Evolutionary conservation across 768 basidiomycete genomes (phyloP).

Genomic region (Boletus sensibilis): DNA sequence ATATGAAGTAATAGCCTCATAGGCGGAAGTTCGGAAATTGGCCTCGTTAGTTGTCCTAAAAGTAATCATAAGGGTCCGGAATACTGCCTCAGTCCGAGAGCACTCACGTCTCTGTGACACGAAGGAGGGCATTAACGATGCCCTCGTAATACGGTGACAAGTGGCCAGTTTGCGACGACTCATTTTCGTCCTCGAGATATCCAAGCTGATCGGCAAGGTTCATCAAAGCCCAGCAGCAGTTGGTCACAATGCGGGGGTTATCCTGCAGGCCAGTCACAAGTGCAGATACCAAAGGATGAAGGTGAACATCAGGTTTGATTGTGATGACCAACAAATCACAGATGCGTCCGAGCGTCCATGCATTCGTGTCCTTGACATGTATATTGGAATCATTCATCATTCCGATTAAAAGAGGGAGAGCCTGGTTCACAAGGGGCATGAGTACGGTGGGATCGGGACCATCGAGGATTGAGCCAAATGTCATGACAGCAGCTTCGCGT

Average conservation of each 20-base stretch:
- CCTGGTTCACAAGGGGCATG: constrained; percentile 89
- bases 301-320: constrained; percentile 87
- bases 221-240: constrained; percentile 96
- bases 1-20: constrained; percentile 91
- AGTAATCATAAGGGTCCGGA: constrained; percentile 12
- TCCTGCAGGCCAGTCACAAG: constrained; percentile 80
- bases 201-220: constrained; percentile 91
- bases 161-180: constrained; percentile 54
- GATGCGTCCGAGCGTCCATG: constrained; percentile 96
- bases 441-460: constrained; percentile 89
- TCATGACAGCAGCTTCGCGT: constrained; percentile 97
- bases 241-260: constrained; percentile 81
- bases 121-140: constrained; percentile 78
- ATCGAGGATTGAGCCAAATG: constrained; percentile 96
- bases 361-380: constrained; percentile 94
- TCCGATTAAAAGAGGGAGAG: constrained; percentile 87
- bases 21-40: constrained; percentile 92
- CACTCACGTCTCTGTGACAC: constrained; percentile 81
- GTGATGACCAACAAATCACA: constrained; percentile 84
- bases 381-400: constrained; percentile 89
- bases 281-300: constrained; percentile 79
- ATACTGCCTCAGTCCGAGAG: not conserved
- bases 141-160: constrained; percentile 89
- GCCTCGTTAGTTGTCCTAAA: constrained; percentile 78
- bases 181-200: constrained; percentile 61